Percentiles rank a stretch among this genome's conserved stretches.
Conservation (phyloP, 306 rosid species). For the Hylodesmum podocarpum region DNA sequence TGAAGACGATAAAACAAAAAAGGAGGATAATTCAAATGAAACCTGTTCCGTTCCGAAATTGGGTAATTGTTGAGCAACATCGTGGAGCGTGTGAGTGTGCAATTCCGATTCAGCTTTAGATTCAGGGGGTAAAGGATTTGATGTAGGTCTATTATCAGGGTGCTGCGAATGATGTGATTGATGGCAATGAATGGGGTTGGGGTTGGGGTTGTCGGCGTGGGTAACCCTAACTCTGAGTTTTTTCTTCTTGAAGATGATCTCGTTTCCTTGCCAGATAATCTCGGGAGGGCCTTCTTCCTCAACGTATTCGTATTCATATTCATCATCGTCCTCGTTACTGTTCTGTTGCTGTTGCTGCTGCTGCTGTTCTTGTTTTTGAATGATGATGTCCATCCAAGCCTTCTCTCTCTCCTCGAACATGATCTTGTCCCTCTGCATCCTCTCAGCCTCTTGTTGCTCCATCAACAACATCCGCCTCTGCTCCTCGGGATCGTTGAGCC, state of each 20-base stretch:
- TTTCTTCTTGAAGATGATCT: constrained; percentile 76
- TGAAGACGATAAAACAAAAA: background rate
- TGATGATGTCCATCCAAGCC: constrained; percentile 52
- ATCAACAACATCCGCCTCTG: constrained; percentile 36
- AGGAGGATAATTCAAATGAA: background rate
- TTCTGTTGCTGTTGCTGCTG: background rate
- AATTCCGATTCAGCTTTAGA: constrained; percentile 41
- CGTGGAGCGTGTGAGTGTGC: constrained; percentile 43
- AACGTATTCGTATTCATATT: constrained; percentile 57
- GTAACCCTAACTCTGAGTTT: constrained; percentile 42
- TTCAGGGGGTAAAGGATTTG: constrained; percentile 81
- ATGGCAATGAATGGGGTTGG: background rate
- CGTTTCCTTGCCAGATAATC: constrained; percentile 87
- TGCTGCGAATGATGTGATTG: background rate
- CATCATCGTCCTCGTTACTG: constrained; percentile 35
- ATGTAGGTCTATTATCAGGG: constrained; percentile 55
- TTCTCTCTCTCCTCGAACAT: constrained; percentile 68
- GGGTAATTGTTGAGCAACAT: constrained; percentile 70
- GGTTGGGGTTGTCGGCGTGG: background rate
- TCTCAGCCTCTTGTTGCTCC: constrained; percentile 67
- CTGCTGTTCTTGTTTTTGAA: background rate
- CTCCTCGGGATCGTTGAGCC: constrained; percentile 66
- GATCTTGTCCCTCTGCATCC: constrained; percentile 56
- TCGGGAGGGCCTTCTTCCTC: constrained; percentile 70
- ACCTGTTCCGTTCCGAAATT: constrained; percentile 96